These are phyloP conservation scores for Sequoia sempervirens DNA, from an alignment of 75 land plant species.

Conservation along the genomic window DNA sequence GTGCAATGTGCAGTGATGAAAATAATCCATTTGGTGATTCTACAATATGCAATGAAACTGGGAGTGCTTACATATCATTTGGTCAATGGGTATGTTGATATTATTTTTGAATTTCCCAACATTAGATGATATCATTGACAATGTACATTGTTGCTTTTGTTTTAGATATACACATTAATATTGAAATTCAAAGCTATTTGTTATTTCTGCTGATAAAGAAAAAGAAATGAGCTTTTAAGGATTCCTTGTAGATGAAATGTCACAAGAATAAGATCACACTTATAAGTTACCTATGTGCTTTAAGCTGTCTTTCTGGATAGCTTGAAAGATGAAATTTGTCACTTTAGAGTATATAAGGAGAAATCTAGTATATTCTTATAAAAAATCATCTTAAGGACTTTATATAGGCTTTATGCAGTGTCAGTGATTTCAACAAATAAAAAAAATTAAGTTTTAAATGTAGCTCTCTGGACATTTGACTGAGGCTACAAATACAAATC, in stretches of 20 bases:
- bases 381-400: not conserved
- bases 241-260: not conserved
- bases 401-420: not conserved
- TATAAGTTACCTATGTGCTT: not conserved
- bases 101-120: not conserved
- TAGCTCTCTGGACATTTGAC: not conserved
- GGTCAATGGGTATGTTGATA: slow-evolving; percentile 81
- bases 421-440: not conserved
- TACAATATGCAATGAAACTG: slow-evolving; percentile 49
- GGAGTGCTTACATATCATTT: slow-evolving; percentile 86
- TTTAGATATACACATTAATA: not conserved
- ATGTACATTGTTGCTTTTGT: not conserved
- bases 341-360: not conserved
- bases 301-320: not conserved
- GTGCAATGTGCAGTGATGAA: slow-evolving; percentile 76
- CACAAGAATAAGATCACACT: not conserved
- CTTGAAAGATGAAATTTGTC: not conserved
- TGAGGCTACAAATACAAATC: not conserved
- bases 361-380: not conserved
- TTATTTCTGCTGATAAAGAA: not conserved
- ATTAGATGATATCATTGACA: not conserved
- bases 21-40: slow-evolving; percentile 84
- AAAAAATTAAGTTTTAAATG: not conserved
- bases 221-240: not conserved
- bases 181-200: not conserved